Evolutionary conservation across 2,329 filamentous ascomycete species (phyloP), one percentile per base, ranked within the genome.

Genomic region (Fusarium duplospermum): DNA sequence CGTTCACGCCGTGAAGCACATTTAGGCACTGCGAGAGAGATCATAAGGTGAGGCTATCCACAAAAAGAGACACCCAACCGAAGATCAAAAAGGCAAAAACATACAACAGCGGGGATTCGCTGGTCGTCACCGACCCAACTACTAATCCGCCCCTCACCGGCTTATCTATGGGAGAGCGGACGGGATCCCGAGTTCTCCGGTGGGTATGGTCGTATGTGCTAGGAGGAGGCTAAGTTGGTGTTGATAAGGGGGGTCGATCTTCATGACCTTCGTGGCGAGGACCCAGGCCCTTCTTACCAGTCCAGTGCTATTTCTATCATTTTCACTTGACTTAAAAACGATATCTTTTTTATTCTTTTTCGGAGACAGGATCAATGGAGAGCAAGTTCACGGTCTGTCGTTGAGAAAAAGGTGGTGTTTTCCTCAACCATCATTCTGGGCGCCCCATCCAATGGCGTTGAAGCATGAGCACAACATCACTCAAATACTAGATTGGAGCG

Each of bases 81-180:
- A n/a, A n/a, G n/a, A n/a, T n/a, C n/a, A 4, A 22, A 6, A 6
- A 22, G 20, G 11, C 13, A 50, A 50, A 50, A 52, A 52, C 47
- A 52, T 52, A 52, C 47, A 52, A 29, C 47, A 52, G 47, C 47
- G 47, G 47, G 47, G 24, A 52, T 52, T 52, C 47, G 47, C 47
- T 52, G 47, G 47, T 52, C 47, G 47, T 52, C 47, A 52, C 47
- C 47, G 47, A 52, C 47, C 47, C 47, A 52, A 52, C 47, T 52
- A 52, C 47, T 52, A 52, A 52, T 52, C 24, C 47, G 47, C 47
- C 47, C 47, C 47, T 52, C 47, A 52, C 47, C 24, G 47, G 47
- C 47, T 52, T 52, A 52, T 52, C 47, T 52, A 52, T 52, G 47
- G 47, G 47, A 52, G 47, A 52, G 47, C 47, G 47, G 47, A 52